phyloP scores from a whole-genome alignment of 2,329 filamentous ascomycete species.

The Gaeumannomyces sp. region DNA sequence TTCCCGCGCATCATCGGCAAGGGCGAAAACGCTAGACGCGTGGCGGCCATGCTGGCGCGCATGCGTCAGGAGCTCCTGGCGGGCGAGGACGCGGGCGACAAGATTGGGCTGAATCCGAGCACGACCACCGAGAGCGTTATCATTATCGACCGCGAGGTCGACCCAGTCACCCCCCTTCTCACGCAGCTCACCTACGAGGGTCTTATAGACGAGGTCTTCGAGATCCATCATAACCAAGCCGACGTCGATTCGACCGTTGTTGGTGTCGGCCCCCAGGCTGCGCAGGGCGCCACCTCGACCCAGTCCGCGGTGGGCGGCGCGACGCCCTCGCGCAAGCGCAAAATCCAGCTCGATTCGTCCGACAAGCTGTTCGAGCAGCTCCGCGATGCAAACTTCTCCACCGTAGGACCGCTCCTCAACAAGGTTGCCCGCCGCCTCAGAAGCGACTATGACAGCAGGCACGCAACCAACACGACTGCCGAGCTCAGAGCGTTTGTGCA shows the following conservation, averaged over 20 bases:
- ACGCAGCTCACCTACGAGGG: conserved; percentile 97
- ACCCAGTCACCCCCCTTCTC: conserved; percentile 84
- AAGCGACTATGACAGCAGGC: conserved; percentile 79
- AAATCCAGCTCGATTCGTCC: conserved; percentile 80
- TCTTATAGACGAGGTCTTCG: conserved; percentile 86
- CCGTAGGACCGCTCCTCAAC: conserved; percentile 83
- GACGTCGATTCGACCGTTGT: conserved; percentile 89
- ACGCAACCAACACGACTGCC: conserved; percentile 78
- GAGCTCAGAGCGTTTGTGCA: conserved; percentile 94
- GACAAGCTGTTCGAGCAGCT: conserved; percentile 86
- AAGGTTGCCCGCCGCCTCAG: conserved; percentile 83
- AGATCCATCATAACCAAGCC: conserved; percentile 85
- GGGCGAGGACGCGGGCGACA: conserved; percentile 65
- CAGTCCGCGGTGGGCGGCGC: conserved; percentile 51
- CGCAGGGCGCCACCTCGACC: conserved; percentile 20
- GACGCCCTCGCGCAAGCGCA: conserved; percentile 67
- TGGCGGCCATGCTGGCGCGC: conserved; percentile 79
- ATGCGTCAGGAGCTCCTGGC: conserved; percentile 88
- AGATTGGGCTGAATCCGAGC: conserved; percentile 73
- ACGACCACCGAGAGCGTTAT: conserved; percentile 84
- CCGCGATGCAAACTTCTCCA: conserved; percentile 89
- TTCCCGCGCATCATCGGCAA: conserved; percentile 95
- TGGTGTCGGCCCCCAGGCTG: conserved; percentile 57
- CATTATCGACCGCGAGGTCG: conserved; percentile 90
- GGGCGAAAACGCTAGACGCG: conserved; percentile 83